These are phyloP conservation scores for Neolecta irregularis DNA, from an alignment of 1,139 yeast species.

Conservation along the genomic window DNA sequence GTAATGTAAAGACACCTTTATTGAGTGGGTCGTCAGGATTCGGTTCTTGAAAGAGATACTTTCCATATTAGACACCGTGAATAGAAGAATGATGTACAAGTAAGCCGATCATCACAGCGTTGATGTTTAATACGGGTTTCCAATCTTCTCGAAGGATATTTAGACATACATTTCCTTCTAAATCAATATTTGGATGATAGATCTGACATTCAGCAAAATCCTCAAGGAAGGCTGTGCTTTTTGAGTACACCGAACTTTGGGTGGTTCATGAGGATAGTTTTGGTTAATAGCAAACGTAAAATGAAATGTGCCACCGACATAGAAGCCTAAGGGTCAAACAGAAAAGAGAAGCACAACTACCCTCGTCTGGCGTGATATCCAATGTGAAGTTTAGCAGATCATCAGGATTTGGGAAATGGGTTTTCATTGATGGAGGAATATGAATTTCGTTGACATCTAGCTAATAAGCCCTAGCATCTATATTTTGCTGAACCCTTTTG, in stretches of 20 bases:
- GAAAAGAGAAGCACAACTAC: slow-evolving; percentile 22
- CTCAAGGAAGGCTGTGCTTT: slow-evolving; percentile 14
- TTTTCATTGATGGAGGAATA: slow-evolving; percentile 26
- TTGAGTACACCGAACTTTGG: slow-evolving; percentile 34
- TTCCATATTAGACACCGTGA: neutral
- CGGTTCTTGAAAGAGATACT: slow-evolving; percentile 60
- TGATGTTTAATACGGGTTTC: slow-evolving; percentile 82
- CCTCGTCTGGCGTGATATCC: slow-evolving; percentile 57
- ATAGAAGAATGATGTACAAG: slow-evolving; percentile 30
- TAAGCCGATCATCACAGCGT: slow-evolving; percentile 69
- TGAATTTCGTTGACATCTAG: neutral
- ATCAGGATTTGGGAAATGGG: slow-evolving; percentile 40
- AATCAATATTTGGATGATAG: slow-evolving; percentile 87
- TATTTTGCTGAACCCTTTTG: slow-evolving; percentile 22
- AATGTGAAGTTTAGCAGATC: slow-evolving; percentile 50
- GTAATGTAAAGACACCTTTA: slow-evolving; percentile 27
- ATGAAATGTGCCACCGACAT: slow-evolving; percentile 49
- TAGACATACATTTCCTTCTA: slow-evolving; percentile 79
- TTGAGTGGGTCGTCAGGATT: slow-evolving; percentile 86
- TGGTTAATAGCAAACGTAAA: slow-evolving; percentile 51
- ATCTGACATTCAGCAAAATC: slow-evolving; percentile 28
- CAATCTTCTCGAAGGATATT: slow-evolving; percentile 88
- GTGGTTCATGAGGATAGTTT: slow-evolving; percentile 86
- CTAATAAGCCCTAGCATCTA: neutral
- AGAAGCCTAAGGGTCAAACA: slow-evolving; percentile 25